Base-by-base conservation (phyloP, 2,329 filamentous ascomycete genomes). In the Cytospora piceicola region DNA sequence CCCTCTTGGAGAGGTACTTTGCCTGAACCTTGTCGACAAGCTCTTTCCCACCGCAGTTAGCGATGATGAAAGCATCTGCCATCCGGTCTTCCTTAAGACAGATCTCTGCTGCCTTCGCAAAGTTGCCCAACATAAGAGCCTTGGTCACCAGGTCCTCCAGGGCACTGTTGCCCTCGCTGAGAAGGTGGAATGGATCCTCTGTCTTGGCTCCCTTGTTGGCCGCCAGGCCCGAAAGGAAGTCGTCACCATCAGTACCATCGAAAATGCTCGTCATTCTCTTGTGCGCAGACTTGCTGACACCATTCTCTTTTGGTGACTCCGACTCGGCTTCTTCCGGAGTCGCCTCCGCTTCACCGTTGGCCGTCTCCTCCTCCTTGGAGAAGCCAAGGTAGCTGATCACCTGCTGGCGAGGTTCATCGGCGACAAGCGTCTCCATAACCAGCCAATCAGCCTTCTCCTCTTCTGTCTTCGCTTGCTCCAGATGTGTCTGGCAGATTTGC, bases 381-480 rank as follows among this genome's bases (percentile, higher is more conserved):
- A 98, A 94, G n/a, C 94, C 95, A 22, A 99, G 85, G 75, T 96
- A 94, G 71, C 96, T 90, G 27, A 95, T 86, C 65, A 99, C 89
- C 75, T 92, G 89, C 75, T 90, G 90, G 52, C 94, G 88, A n/a
- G 93, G 91, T 73, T 94, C 94, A 34, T 91, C 88, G 4, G 92
- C 90, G 58, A 94, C 90, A 67, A 99, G 79, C 2, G 93, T 95
- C 77, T 95, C 89, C 76, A 99, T 92, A 46, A 98, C 93, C 70
- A 91, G 90, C 95, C 95, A 99, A 77, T 98, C 94, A 4, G 92
- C 91, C 81, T 93, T 97, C 76, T 98, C 95, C 70, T 96, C 93
- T 1, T 97, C 94, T 0, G 88, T 92, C 73, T 88, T 88, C 22
- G 94, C 90, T 68, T 88, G 81, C 30, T 88, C 82, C 68, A 93